These are phyloP conservation scores for Clonostachys sp. DNA, from an alignment of 2,329 filamentous ascomycete genomes.

Conservation along the genomic window DNA sequence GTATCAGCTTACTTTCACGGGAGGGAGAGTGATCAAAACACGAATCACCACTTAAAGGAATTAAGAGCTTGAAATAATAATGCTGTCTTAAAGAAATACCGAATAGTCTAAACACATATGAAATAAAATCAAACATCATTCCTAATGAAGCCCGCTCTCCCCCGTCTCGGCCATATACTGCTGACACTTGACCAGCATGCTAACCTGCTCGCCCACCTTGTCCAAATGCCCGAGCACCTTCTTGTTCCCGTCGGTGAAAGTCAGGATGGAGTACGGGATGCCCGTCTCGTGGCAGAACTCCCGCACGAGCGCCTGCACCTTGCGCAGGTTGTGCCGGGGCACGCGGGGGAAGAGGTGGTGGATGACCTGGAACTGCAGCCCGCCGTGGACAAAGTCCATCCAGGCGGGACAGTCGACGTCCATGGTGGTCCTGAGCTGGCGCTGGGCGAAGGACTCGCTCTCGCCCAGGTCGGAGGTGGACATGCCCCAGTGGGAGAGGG, in stretches of 20 bases:
- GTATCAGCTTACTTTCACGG: no score
- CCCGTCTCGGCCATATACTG: constrained; percentile 34
- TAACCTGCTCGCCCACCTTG: constrained; percentile 75
- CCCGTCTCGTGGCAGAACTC: constrained; percentile 79
- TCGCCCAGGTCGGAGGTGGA: constrained; percentile 61
- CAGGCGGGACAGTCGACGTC: constrained; percentile 84
- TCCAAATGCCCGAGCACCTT: constrained; percentile 72
- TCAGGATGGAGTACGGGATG: constrained; percentile 81
- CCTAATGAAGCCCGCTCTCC: constrained; percentile 4
- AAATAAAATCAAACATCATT: no score
- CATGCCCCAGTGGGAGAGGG: constrained; percentile 70
- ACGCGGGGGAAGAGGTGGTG: constrained; percentile 83
- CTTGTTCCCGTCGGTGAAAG: constrained; percentile 79
- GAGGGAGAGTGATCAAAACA: no score
- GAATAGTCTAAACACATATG: no score
- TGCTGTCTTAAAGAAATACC: no score
- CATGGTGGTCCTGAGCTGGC: constrained; percentile 91
- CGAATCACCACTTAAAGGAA: no score
- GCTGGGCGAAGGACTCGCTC: constrained; percentile 82
- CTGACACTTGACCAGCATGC: constrained; percentile 72
- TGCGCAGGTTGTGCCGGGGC: constrained; percentile 77
- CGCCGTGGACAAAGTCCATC: constrained; percentile 87
- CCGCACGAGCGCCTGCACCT: constrained; percentile 69
- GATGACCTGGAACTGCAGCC: constrained; percentile 84
- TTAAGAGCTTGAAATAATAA: no score